These are phyloP conservation scores for Talaromyces amestolkiae DNA, from an alignment of 2,329 filamentous ascomycete genomes.

Conservation along the genomic window DNA sequence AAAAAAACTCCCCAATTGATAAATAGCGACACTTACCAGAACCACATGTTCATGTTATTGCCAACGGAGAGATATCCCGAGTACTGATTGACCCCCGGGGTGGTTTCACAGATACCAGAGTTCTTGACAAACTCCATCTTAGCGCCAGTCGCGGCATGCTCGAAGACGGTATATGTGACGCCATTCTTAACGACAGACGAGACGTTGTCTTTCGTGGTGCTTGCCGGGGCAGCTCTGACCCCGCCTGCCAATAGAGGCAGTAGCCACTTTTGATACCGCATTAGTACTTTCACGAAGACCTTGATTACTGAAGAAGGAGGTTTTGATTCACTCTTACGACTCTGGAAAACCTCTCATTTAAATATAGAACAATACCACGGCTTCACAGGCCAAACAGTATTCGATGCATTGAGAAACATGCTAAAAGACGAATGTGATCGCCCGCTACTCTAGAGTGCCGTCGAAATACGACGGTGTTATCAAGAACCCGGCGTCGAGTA, in stretches of 20 bases:
- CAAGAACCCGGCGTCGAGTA: not conserved
- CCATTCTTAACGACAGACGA: conserved; percentile 37
- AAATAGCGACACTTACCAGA: conserved; percentile 55
- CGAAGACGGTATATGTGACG: conserved; percentile 47
- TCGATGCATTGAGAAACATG: not conserved
- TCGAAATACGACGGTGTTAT: not conserved
- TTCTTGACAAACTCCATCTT: conserved; percentile 51
- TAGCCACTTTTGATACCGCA: not conserved
- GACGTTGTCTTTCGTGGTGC: conserved; percentile 39
- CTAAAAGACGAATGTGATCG: not conserved
- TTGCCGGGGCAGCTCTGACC: not conserved
- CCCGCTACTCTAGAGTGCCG: not conserved
- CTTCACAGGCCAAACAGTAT: not conserved
- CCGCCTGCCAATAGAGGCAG: not conserved
- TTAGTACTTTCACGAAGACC: not conserved
- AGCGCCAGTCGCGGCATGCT: conserved; percentile 48
- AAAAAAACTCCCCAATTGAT: conserved; percentile 38
- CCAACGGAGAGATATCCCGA: conserved; percentile 58
- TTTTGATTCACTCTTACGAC: not conserved
- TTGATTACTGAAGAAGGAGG: not conserved
- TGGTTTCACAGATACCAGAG: conserved; percentile 58
- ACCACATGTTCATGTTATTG: conserved; percentile 38
- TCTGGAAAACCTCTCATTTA: not conserved
- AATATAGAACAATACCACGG: not conserved
- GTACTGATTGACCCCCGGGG: conserved; percentile 55